phyloP scores from a whole-genome alignment of 768 basidiomycete species.

The Tulasnella sp. region DNA sequence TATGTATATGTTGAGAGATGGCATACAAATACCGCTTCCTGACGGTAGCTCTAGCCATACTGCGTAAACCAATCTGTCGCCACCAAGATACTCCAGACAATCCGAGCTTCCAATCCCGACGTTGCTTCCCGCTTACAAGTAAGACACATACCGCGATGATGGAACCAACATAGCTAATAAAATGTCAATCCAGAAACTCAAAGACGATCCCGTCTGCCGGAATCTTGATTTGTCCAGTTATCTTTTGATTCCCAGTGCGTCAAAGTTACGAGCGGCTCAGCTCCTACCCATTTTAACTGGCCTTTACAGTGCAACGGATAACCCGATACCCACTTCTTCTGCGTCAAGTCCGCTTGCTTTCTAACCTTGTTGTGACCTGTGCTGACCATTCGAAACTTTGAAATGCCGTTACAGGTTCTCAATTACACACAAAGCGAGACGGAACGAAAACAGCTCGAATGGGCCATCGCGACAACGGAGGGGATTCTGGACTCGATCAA shows the following conservation, averaged over 20 bases:
- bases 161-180: slow-evolving; percentile 17
- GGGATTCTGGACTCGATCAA: slow-evolving; percentile 75
- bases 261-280: not conserved
- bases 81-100: slow-evolving; percentile 67
- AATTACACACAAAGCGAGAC: slow-evolving; percentile 68
- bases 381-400: not conserved
- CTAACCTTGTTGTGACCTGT: slow-evolving; percentile 20
- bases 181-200: slow-evolving; percentile 49
- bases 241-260: slow-evolving; percentile 82
- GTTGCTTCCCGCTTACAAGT: slow-evolving; percentile 68
- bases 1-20: slow-evolving; percentile 35
- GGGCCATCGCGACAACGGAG: slow-evolving; percentile 62
- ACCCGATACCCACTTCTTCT: slow-evolving; percentile 91
- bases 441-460: slow-evolving; percentile 54
- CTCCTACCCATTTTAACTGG: slow-evolving; percentile 7
- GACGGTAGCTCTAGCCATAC: slow-evolving; percentile 54
- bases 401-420: slow-evolving; percentile 51
- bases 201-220: slow-evolving; percentile 71
- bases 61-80: slow-evolving; percentile 84
- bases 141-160: slow-evolving; percentile 23
- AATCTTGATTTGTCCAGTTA: slow-evolving; percentile 89
- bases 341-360: slow-evolving; percentile 50
- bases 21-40: not conserved
- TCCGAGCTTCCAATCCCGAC: slow-evolving; percentile 63
- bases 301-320: slow-evolving; percentile 47